phyloP scores from a whole-genome alignment of 805 yeast genomes.

The Debaryomyces castellii region DNA sequence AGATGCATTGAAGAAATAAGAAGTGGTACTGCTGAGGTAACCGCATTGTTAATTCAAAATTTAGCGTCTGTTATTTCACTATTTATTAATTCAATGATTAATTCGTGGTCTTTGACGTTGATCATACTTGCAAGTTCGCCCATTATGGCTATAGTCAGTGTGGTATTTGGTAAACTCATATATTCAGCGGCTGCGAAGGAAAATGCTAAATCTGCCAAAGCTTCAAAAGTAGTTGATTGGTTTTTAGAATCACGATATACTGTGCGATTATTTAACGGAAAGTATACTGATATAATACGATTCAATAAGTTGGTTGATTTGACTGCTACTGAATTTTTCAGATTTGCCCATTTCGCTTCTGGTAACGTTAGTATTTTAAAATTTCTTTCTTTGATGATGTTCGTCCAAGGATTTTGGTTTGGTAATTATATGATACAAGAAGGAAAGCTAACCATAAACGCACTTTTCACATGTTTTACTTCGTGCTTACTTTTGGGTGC shows the following conservation, averaged over 20 bases:
- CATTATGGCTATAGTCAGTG: conserved; percentile 50
- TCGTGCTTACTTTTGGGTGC: conserved; percentile 76
- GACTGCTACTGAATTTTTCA: conserved; percentile 41
- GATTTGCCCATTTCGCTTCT: conserved; percentile 47
- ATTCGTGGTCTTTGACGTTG: conserved; percentile 84
- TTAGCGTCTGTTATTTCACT: conserved; percentile 53
- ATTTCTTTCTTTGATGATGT: conserved; percentile 64
- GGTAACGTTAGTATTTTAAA: conserved; percentile 58
- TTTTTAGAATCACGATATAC: conserved; percentile 57
- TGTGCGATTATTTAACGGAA: conserved; percentile 62
- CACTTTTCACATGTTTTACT: conserved; percentile 79
- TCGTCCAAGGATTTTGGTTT: conserved; percentile 91
- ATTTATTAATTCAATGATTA: conserved; percentile 63
- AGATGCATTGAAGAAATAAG: conserved; percentile 75
- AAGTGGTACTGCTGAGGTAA: conserved; percentile 63
- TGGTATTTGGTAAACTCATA: conserved; percentile 50
- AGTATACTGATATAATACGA: conserved; percentile 46
- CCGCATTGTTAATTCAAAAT: conserved; percentile 57
- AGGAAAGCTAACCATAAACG: conserved; percentile 53
- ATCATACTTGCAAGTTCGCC: conserved; percentile 78
- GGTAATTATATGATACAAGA: conserved; percentile 66
- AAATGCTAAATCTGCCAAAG: conserved; percentile 53
- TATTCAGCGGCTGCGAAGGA: conserved; percentile 52
- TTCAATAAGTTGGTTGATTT: conserved; percentile 37
- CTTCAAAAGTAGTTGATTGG: conserved; percentile 72